phyloP scores from a whole-genome alignment of 1,139 yeast genomes.

The Magnusiomyces suaveolens region DNA sequence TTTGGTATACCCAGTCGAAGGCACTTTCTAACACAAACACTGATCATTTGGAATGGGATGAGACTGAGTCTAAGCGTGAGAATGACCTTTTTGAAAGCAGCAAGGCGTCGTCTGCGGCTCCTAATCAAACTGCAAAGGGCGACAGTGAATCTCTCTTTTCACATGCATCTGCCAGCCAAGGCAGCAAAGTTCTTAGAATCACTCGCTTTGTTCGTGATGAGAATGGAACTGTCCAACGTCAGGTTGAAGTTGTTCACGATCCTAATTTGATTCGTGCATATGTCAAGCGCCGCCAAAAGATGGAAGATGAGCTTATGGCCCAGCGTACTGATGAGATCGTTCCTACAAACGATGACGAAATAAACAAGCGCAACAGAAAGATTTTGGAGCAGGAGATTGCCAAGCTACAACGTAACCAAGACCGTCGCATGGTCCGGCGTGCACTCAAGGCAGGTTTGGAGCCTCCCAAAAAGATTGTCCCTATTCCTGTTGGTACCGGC shows the following conservation, averaged over 20 bases:
- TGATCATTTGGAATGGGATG: slow-evolving; percentile 28
- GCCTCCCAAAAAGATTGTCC: slow-evolving; percentile 10
- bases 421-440: slow-evolving; percentile 49
- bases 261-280: slow-evolving; percentile 84
- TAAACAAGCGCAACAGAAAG: slow-evolving; percentile 67
- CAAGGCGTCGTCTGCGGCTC: slow-evolving; percentile 4
- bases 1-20: slow-evolving; percentile 81
- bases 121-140: slow-evolving; percentile 9
- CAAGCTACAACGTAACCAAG: slow-evolving; percentile 66
- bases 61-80: slow-evolving; percentile 30
- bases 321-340: slow-evolving; percentile 47
- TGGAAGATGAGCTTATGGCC: slow-evolving; percentile 61
- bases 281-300: slow-evolving; percentile 62
- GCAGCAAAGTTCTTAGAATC: slow-evolving; percentile 52
- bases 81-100: slow-evolving; percentile 9
- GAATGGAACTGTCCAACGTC: slow-evolving; percentile 78
- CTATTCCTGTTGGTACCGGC: slow-evolving; percentile 15
- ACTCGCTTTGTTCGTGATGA: slow-evolving; percentile 74
- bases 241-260: slow-evolving; percentile 68
- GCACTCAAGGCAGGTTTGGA: slow-evolving; percentile 33
- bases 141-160: slow-evolving; percentile 31
- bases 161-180: slow-evolving; percentile 22
- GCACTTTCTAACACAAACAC: slow-evolving; percentile 42
- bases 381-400: slow-evolving; percentile 75
- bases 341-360: slow-evolving; percentile 79